Evolutionary conservation across 2,329 filamentous ascomycete genomes (phyloP), one percentile per base, ranked within the genome.

Genomic region (Penicillium concentricum): DNA sequence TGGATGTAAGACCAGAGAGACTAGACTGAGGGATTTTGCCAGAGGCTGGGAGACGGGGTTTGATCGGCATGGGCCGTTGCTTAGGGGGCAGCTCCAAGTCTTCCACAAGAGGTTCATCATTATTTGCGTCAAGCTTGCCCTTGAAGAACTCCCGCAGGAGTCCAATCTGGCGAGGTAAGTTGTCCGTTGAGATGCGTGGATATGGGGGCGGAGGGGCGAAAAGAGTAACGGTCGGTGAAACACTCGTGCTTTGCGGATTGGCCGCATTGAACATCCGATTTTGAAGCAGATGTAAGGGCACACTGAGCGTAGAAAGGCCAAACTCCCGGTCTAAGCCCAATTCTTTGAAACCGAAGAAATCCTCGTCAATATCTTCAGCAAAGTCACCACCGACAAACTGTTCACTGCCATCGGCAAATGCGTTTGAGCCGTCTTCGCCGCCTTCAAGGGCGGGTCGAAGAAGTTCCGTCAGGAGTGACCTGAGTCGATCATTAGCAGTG

Each of bases 271-370:
- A 87, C 67, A 99, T 91, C 67, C 93, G 87, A 64, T 91, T 92
- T 72, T 97, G 94, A 28, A 99, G 84, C 20, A 99, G 84, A 77
- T 99, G 94, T 57, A 99, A 82, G 24, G 95, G 94, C 35, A 99
- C 94, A 51, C 90, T 92, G 59, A 97, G 84, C 64, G 89, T 89
- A 32, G 93, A 88, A 60, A 94, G 82, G 18, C 92, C 92, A 71
- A 97, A 89, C 72, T 99, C 94, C 66, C 87, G 88, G 68, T 96
- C 92, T 56, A 99, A 83, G 42, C 94, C 94, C 44, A 99, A 84
- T 58, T 96, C 92, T 71, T 92, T 92, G 84, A 99, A 97, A 28
- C 94, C 94, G 69, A 99, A 99, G 83, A 97, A 99, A 77, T 99
- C 94, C 79, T 99, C 94, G 59, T 92, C 93, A 13, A 99, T 89